Percentiles rank a stretch among this genome's conserved stretches.
These are phyloP conservation scores for Backusella australiensis DNA, from an alignment of 192 early-diverging fungal species.

Conservation along the genomic window DNA sequence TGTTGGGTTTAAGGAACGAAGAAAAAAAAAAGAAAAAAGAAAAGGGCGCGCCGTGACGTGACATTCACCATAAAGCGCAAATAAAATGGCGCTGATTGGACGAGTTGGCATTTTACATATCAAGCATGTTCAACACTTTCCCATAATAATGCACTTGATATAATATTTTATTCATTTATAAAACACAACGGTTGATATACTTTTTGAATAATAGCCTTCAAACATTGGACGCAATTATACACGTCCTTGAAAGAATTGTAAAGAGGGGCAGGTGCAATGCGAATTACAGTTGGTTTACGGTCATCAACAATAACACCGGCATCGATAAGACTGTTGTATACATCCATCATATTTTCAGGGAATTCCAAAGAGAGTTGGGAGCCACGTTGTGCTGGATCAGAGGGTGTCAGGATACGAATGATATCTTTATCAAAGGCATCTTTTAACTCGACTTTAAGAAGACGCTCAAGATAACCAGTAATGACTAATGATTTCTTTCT, in stretches of 20 bases:
- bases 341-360: conserved; percentile 54
- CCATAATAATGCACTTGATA: no score
- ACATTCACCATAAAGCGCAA: not conserved
- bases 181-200: conserved; percentile 21
- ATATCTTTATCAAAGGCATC: conserved; percentile 20
- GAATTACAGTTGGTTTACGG: conserved; percentile 87
- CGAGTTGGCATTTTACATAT: not conserved
- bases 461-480: conserved; percentile 82
- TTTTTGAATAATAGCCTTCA: conserved; percentile 49
- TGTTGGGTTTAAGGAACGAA: not conserved
- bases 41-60: not conserved
- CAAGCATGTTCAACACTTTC: not conserved
- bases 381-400: conserved; percentile 71
- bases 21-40: not conserved
- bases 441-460: conserved; percentile 51
- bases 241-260: conserved; percentile 91
- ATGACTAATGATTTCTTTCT: conserved; percentile 74
- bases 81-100: not conserved
- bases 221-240: conserved; percentile 55
- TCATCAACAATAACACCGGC: conserved; percentile 84
- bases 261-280: conserved; percentile 86
- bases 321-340: conserved; percentile 59
- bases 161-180: not conserved
- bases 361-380: conserved; percentile 82
- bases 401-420: conserved; percentile 79